These are phyloP conservation scores for Ustulina deusta DNA, from an alignment of 2,329 filamentous ascomycete species.

Conservation along the genomic window DNA sequence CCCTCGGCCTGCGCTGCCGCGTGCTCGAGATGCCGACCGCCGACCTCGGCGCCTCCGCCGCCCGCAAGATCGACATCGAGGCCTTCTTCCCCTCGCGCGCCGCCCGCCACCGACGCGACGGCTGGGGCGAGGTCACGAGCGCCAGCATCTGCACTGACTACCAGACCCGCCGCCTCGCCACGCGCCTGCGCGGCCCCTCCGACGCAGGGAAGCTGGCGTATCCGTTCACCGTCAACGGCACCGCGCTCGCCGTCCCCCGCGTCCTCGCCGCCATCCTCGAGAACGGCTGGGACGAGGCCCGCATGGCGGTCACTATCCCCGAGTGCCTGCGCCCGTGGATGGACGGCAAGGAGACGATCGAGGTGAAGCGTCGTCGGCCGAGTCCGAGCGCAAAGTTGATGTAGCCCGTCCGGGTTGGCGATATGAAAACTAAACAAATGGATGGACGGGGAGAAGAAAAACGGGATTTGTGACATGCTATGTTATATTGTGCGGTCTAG, in stretches of 20 bases:
- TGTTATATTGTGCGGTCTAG: neutral
- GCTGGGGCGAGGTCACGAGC: constrained; percentile 94
- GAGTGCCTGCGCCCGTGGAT: constrained; percentile 86
- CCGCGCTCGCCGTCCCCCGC: constrained; percentile 89
- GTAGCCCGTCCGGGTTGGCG: neutral
- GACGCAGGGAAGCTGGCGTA: constrained; percentile 68
- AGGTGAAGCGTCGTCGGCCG: constrained; percentile 49
- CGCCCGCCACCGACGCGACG: constrained; percentile 63
- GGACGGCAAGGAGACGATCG: constrained; percentile 78
- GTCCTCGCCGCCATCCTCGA: constrained; percentile 91
- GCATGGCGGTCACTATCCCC: constrained; percentile 77
- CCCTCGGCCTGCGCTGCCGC: constrained; percentile 84
- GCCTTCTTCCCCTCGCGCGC: constrained; percentile 88
- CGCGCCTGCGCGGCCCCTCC: constrained; percentile 74
- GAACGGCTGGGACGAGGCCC: constrained; percentile 84
- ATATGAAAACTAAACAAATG: no score
- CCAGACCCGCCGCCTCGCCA: constrained; percentile 85
- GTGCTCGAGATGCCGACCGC: constrained; percentile 91
- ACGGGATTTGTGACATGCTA: neutral
- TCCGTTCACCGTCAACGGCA: constrained; percentile 93
- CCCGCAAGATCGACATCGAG: constrained; percentile 91
- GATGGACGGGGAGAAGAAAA: neutral
- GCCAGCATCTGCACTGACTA: constrained; percentile 95
- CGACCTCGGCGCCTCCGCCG: constrained; percentile 90
- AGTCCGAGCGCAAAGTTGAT: constrained; percentile 12